Evolutionary conservation across 352 stramenopile genomes (phyloP).

Genomic region (Pythium graminicola): DNA sequence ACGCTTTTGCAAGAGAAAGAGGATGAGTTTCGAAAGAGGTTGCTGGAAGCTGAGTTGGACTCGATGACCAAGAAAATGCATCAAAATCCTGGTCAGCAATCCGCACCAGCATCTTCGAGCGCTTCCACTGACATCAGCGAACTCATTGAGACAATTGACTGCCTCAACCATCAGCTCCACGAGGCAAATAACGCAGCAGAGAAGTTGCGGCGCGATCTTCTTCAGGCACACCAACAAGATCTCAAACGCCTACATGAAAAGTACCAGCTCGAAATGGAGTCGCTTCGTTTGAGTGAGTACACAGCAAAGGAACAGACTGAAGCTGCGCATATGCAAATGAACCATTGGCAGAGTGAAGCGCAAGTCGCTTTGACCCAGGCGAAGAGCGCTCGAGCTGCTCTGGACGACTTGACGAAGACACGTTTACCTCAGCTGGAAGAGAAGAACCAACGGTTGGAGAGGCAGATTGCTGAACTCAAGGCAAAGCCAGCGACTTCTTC

Average conservation of each 20-base stretch:
- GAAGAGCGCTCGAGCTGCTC: conserved; percentile 35
- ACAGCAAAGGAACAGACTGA: conserved; percentile 53
- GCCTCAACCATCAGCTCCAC: conserved; percentile 54
- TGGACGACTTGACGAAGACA: conserved; percentile 49
- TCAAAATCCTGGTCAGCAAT: not conserved
- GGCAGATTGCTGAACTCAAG: conserved; percentile 42
- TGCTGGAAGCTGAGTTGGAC: conserved; percentile 43
- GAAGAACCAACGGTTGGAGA: conserved; percentile 54
- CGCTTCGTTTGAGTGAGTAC: conserved; percentile 53
- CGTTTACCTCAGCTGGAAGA: conserved; percentile 50
- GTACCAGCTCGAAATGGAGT: conserved; percentile 63
- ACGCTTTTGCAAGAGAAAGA: conserved; percentile 48
- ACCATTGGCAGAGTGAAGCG: conserved; percentile 44
- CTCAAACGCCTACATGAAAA: conserved; percentile 55
- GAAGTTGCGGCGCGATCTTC: conserved; percentile 28
- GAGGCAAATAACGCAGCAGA: conserved; percentile 36
- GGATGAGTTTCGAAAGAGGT: conserved; percentile 42
- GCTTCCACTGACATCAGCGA: conserved; percentile 37
- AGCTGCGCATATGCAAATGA: conserved; percentile 35
- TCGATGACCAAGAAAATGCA: conserved; percentile 12
- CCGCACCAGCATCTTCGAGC: not conserved
- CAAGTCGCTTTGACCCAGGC: conserved; percentile 47
- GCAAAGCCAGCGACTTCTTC: conserved; percentile 1
- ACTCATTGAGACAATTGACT: conserved; percentile 71
- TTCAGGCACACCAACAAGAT: conserved; percentile 40